Evolutionary conservation across 805 yeast species (phyloP), one percentile per base, ranked within the genome.

Genomic region (Helenozyma baotianmanensis): DNA sequence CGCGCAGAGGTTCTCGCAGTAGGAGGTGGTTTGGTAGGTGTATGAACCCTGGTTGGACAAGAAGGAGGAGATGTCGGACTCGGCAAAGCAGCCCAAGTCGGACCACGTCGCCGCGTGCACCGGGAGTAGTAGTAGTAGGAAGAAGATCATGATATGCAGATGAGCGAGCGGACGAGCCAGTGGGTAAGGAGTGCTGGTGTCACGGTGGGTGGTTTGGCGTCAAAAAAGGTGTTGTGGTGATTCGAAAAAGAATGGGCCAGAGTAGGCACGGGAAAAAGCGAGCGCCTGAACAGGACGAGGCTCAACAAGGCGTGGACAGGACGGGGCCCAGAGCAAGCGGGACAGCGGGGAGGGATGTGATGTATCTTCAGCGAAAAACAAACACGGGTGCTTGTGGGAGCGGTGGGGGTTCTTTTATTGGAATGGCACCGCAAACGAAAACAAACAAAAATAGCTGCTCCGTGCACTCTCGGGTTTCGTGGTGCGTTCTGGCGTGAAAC

Each of bases 1-100:
- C 22, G 36, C 38, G 17, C 96, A 81, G 40, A 64, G 61, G 6
- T 48, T 43, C 37, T 66, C 61, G 55, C 92, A 82, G 49, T 74
- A 61, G 6, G 71, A 62, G 12, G 77, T 70, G 7, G 87, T 70
- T 58, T 83, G 89, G 51, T 61, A 81, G 1, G 55, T 59, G 53
- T 72, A 74, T 3, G 66, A 47, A 19, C 81, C 84, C 39, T 62
- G 53, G 35, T 47, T 52, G n/a, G 52, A 30, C 45, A 63, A 72
- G 9, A 32, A 32, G 7, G 54, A 47, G 27, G 24, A 35, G 15
- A 46, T 38, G 26, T 35, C 41, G 33, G 39, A 30, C 32, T 40
- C 32, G n/a, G 40, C 25, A 31, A 22, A 45, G 31, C 50, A 45
- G n/a, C 50, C 50, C 15, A 21, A 29, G 19, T 29, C 31, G 14